Percentiles rank a stretch among this genome's conserved stretches.
These are phyloP conservation scores for Inonotus obliquus DNA, from an alignment of 1,284 basidiomycete species.

Conservation along the genomic window DNA sequence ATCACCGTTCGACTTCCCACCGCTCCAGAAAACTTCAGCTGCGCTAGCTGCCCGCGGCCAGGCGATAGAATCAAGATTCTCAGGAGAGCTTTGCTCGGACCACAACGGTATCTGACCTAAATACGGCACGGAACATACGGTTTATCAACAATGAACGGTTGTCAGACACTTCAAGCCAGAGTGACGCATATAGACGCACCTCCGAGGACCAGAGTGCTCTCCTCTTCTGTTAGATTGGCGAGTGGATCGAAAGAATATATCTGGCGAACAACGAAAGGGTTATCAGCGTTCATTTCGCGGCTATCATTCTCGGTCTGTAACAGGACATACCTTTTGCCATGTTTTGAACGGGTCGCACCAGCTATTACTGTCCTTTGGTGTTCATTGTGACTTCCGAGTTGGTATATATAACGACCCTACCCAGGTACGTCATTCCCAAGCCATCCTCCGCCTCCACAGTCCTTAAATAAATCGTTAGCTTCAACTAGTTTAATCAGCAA, in stretches of 20 bases:
- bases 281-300: conserved; percentile 22
- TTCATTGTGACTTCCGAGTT: neutral
- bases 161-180: neutral
- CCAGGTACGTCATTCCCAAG: conserved; percentile 26
- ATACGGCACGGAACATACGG: neutral
- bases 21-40: conserved; percentile 49
- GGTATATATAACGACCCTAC: neutral
- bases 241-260: conserved; percentile 53
- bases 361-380: conserved; percentile 19
- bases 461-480: conserved; percentile 19
- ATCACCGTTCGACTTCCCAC: conserved; percentile 27
- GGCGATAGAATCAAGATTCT: conserved; percentile 37
- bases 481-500: conserved; percentile 34
- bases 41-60: conserved; percentile 47
- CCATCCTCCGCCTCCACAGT: conserved; percentile 44
- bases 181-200: conserved; percentile 15
- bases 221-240: conserved; percentile 24
- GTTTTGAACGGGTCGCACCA: conserved; percentile 57
- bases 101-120: conserved; percentile 35
- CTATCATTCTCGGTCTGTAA: conserved; percentile 14
- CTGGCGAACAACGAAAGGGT: neutral
- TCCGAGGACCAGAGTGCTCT: conserved; percentile 35
- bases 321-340: conserved; percentile 38
- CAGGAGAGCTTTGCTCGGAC: conserved; percentile 41
- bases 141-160: neutral